phyloP scores from a whole-genome alignment of 2,329 filamentous ascomycete genomes.

The Fusarium sp. region DNA sequence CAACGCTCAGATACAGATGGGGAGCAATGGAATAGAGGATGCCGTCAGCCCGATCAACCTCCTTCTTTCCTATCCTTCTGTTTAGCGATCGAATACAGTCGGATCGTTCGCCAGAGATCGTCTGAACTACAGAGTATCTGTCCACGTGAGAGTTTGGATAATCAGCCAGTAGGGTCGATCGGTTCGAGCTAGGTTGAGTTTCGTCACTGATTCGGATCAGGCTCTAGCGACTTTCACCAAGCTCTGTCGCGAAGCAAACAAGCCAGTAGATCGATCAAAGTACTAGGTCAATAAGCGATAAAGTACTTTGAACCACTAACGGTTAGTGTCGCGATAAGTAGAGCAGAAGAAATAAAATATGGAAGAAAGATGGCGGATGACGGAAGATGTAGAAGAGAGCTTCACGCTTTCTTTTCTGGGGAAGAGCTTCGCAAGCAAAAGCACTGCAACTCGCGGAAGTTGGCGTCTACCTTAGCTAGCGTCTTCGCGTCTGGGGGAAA shows the following conservation, averaged over 20 bases:
- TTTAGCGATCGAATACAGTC: conserved; percentile 27
- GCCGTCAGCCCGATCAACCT: conserved; percentile 39
- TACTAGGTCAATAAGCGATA: not conserved
- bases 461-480: conserved; percentile 43
- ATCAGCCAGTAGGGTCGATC: conserved; percentile 3
- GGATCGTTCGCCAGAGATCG: conserved; percentile 8
- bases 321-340: not conserved
- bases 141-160: not conserved
- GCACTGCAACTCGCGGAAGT: conserved; percentile 31
- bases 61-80: conserved; percentile 41
- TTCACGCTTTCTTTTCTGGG: conserved; percentile 39
- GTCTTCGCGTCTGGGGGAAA: conserved; percentile 43
- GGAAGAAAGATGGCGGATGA: conserved; percentile 9
- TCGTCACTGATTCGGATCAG: conserved; percentile 19
- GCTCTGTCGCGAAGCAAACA: conserved; percentile 19
- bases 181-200: conserved; percentile 5
- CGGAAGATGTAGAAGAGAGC: conserved; percentile 27
- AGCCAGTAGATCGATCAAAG: conserved; percentile 1
- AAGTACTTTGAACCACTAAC: not conserved
- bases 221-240: conserved; percentile 12
- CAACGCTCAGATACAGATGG: conserved; percentile 44
- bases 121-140: conserved; percentile 8
- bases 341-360: not conserved
- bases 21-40: conserved; percentile 35
- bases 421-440: conserved; percentile 46